Percentiles rank a stretch among this genome's conserved stretches.
These are phyloP conservation scores for Bathelium albidoporum DNA, from an alignment of 495 filamentous ascomycete species.

Conservation along the genomic window DNA sequence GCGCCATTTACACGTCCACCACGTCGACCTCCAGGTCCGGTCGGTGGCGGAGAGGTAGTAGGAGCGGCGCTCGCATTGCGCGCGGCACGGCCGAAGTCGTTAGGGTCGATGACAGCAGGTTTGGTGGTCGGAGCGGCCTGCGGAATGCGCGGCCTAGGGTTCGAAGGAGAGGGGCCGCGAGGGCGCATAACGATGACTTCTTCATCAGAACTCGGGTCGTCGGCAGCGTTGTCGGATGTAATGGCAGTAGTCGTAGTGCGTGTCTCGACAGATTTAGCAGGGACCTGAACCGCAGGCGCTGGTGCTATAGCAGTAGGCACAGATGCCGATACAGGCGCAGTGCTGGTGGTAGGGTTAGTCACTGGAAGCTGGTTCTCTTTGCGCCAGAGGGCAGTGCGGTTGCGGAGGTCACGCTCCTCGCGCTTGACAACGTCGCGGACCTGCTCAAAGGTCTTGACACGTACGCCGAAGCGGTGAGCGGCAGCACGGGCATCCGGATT, in stretches of 20 bases:
- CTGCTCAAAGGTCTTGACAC: conserved; percentile 49
- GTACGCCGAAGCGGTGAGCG: conserved; percentile 52
- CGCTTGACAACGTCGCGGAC: conserved; percentile 47
- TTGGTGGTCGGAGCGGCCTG: conserved; percentile 21
- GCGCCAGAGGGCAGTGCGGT: conserved; percentile 39
- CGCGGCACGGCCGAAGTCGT: conserved; percentile 26
- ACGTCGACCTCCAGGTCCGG: neutral
- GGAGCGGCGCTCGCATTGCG: neutral
- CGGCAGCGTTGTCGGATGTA: conserved; percentile 28
- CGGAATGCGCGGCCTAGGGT: no score
- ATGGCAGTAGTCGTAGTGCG: neutral
- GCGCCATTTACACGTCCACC: neutral
- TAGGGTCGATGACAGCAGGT: conserved; percentile 26
- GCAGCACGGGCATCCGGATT: conserved; percentile 44
- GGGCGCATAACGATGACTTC: conserved; percentile 38
- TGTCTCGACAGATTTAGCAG: neutral
- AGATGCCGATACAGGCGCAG: no score
- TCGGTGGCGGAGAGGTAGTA: neutral
- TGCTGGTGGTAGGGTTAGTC: no score
- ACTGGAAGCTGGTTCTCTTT: conserved; percentile 22
- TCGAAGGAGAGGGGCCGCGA: conserved; percentile 29
- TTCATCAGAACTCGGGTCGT: conserved; percentile 48
- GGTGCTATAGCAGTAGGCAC: no score
- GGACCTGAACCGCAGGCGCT: neutral
- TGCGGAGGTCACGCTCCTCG: conserved; percentile 50